A percentile compares a stretch with the other conserved stretches of the same genome.
Evolutionary conservation across 805 yeast species (phyloP).

Genomic region (Nematodospora valgi): DNA sequence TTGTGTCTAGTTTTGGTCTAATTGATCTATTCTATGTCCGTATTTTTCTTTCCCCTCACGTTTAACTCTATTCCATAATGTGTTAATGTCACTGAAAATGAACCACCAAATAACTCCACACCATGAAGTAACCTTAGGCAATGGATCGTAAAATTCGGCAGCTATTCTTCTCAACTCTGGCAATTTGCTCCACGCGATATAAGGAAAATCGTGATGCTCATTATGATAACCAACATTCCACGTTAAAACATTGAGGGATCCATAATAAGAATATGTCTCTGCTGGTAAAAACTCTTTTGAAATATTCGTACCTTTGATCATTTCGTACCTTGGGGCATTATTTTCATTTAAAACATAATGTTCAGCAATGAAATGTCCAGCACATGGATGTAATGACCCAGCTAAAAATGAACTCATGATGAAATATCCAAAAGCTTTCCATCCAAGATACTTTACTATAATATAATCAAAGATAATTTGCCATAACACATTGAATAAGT

Average conservation of each 20-base stretch:
- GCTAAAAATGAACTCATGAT: constrained; percentile 78
- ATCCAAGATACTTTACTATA: constrained; percentile 61
- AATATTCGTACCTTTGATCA: constrained; percentile 20
- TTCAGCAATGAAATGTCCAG: constrained; percentile 96
- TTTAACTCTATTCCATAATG: constrained; percentile 79
- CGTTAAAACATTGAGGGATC: constrained; percentile 68
- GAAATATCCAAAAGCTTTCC: constrained; percentile 61
- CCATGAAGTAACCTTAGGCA: constrained; percentile 81
- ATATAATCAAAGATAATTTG: constrained; percentile 60
- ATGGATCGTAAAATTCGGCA: constrained; percentile 73
- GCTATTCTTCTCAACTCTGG: constrained; percentile 66
- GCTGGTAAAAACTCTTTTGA: constrained; percentile 43
- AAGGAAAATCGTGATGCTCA: constrained; percentile 96
- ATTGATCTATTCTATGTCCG: constrained; percentile 23
- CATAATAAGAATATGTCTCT: constrained; percentile 89
- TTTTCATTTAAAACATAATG: constrained; percentile 68
- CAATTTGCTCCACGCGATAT: constrained; percentile 82
- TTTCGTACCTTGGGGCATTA: constrained; percentile 38
- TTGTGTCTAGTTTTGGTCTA: constrained; percentile 10
- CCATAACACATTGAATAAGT: constrained; percentile 59
- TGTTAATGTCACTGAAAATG: constrained; percentile 61
- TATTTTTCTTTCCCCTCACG: constrained; percentile 43
- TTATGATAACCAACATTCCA: constrained; percentile 95
- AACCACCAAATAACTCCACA: constrained; percentile 70
- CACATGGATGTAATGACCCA: constrained; percentile 89